phyloP scores from a whole-genome alignment of 2,329 filamentous ascomycete species.

The Alternaria incomplexa region DNA sequence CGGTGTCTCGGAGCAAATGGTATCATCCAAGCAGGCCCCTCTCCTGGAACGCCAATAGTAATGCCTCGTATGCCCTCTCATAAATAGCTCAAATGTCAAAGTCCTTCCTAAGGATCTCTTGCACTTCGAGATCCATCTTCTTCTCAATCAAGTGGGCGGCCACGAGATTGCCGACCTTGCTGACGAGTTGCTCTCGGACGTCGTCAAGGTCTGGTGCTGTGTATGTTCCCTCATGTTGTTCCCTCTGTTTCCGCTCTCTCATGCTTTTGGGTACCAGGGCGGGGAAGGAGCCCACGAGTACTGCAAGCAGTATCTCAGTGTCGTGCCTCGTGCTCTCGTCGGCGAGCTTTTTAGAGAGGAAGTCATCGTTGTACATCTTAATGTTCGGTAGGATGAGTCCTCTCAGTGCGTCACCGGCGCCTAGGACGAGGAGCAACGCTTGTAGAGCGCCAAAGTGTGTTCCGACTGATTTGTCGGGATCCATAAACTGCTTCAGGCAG shows the following conservation, averaged over 20 bases:
- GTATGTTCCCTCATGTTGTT: conserved; percentile 40
- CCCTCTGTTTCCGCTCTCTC: conserved; percentile 46
- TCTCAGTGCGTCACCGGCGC: conserved; percentile 65
- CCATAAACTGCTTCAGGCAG: conserved; percentile 89
- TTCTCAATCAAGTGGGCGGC: conserved; percentile 31
- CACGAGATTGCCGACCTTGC: conserved; percentile 52
- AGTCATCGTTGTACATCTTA: conserved; percentile 63
- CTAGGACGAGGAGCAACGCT: conserved; percentile 79
- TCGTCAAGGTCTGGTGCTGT: conserved; percentile 50
- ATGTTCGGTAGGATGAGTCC: conserved; percentile 71
- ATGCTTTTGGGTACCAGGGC: conserved; percentile 46
- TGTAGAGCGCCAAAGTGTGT: conserved; percentile 89
- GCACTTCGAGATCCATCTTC: conserved; percentile 37
- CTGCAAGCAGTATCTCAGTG: conserved; percentile 65
- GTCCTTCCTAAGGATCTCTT: conserved; percentile 9
- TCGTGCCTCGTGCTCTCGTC: conserved; percentile 64
- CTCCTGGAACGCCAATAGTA: conserved; percentile 1
- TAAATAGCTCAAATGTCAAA: conserved; percentile 4
- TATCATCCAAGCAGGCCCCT: conserved; percentile 1
- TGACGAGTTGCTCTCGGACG: conserved; percentile 50
- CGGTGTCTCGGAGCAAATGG: neutral
- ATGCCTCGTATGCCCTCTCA: neutral
- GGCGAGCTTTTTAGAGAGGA: conserved; percentile 60
- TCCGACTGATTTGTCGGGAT: conserved; percentile 79
- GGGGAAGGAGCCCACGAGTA: conserved; percentile 63